These are phyloP conservation scores for Hypomyces rosellus DNA, from an alignment of 2,329 filamentous ascomycete genomes.

Conservation along the genomic window DNA sequence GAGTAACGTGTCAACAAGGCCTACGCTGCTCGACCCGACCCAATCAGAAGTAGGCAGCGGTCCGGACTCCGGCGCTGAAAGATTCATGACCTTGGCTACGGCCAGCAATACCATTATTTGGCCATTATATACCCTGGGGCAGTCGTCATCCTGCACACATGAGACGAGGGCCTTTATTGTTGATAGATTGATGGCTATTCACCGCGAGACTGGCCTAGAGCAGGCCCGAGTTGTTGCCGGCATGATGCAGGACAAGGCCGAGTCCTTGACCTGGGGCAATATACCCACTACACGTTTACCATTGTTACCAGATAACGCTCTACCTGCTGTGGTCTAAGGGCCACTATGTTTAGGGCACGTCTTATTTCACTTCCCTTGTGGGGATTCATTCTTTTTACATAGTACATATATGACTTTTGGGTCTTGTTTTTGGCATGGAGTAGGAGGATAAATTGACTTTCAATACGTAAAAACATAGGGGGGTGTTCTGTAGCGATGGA, in stretches of 20 bases:
- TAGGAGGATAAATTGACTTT: too few species aligned
- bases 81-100: slow-evolving; percentile 43
- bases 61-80: slow-evolving; percentile 31
- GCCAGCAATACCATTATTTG: slow-evolving; percentile 44
- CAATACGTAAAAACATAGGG: too few species aligned
- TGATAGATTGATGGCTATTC: slow-evolving; percentile 38
- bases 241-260: slow-evolving; percentile 34
- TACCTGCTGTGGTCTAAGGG: slow-evolving; percentile 23
- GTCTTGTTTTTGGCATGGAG: not conserved
- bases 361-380: not conserved
- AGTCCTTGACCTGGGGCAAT: slow-evolving; percentile 20
- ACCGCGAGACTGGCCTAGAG: slow-evolving; percentile 38
- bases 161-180: slow-evolving; percentile 39
- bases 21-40: slow-evolving; percentile 36
- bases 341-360: not conserved
- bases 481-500: not conserved
- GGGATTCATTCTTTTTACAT: too few species aligned
- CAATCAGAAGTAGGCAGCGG: slow-evolving; percentile 22
- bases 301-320: slow-evolving; percentile 17
- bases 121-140: slow-evolving; percentile 44
- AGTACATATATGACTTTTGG: not conserved
- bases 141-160: slow-evolving; percentile 38
- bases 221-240: slow-evolving; percentile 39
- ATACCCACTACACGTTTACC: slow-evolving; percentile 23
- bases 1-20: slow-evolving; percentile 19